Evolutionary conservation across 345 rosid genomes (phyloP).

Genomic region (Syzygium oleosum): DNA sequence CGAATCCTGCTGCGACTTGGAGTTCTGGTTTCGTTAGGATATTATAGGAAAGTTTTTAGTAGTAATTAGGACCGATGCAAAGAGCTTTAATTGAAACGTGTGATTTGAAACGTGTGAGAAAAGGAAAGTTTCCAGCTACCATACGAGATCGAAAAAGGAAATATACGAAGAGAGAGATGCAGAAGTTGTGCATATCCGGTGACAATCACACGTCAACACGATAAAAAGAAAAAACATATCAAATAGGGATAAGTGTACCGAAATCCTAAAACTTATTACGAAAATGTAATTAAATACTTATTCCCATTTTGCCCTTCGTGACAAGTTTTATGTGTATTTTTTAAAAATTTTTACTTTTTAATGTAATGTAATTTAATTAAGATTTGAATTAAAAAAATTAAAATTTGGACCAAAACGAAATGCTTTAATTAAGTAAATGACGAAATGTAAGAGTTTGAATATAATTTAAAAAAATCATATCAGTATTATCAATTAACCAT

Average conservation of each 20-base stretch:
- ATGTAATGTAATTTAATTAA: background rate
- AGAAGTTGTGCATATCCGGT: background rate
- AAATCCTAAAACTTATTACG: background rate
- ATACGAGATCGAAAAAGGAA: background rate
- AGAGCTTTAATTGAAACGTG: background rate
- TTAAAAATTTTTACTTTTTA: background rate
- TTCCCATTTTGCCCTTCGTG: too few species aligned
- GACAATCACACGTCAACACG: background rate
- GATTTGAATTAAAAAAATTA: background rate
- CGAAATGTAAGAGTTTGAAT: background rate
- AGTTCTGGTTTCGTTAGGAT: too few species aligned
- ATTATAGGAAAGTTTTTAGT: background rate
- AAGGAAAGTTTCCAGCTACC: background rate
- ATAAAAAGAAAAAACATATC: background rate
- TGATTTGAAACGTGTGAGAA: background rate
- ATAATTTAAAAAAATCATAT: background rate
- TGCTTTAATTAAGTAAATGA: too few species aligned
- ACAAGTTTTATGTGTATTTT: background rate
- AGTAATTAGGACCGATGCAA: background rate
- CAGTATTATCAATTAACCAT: background rate
- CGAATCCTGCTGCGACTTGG: background rate
- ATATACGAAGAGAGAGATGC: background rate
- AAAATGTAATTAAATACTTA: too few species aligned
- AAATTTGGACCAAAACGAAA: background rate
- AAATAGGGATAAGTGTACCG: background rate